Evolutionary conservation across 805 yeast species (phyloP), one percentile per base, ranked within the genome.

Genomic region (Kuraishia ogatae): DNA sequence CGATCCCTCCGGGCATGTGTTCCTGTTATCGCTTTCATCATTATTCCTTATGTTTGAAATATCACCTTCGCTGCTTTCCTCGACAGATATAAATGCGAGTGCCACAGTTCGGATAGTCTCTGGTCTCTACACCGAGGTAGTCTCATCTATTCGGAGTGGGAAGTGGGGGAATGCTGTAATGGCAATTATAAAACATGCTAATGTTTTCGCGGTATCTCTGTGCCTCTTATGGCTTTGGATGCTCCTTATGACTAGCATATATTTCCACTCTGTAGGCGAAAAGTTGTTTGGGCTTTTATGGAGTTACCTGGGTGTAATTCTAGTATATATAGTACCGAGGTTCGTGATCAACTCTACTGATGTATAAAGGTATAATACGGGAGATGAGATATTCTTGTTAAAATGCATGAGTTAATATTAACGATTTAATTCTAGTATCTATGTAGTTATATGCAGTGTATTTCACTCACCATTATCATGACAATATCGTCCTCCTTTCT

Each of bases 1-100:
- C 65, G 99, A 94, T 71, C 97, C 98, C 4, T 85, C 93, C 58
- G 99, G 99, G 0, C 99, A 94, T 66, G 85, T 89, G 1, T 94
- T 92, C 62, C 67, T 94, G 48, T 71, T 93, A 50, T 78, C 85
- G 4, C 87, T 85, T 56, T 76, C 89, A 8, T 79, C 85, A 29
- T 65, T 85, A 55, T 79, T 87, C 55, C 64, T 93, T 59, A 73
- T 87, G 64, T 82, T 82, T 55, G 97, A 92, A 65, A 65, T 81
- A 7, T 57, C 75, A 2, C 55, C 8, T 56, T 66, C 51, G 63
- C 54, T 54, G 48, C 52, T 49, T 19, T 21, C 24, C 21, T 20
- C 24, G 2, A 24, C 2, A 22, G 28, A 35, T 11, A 5, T 21
- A 2, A n/a, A 22, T 7, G 49, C 22, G 22, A 20, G 24, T 22